A percentile compares a stretch with the other conserved stretches of the same genome.
Evolutionary conservation across 331 rosid species (phyloP).

Genomic region (Acacia concinna): DNA sequence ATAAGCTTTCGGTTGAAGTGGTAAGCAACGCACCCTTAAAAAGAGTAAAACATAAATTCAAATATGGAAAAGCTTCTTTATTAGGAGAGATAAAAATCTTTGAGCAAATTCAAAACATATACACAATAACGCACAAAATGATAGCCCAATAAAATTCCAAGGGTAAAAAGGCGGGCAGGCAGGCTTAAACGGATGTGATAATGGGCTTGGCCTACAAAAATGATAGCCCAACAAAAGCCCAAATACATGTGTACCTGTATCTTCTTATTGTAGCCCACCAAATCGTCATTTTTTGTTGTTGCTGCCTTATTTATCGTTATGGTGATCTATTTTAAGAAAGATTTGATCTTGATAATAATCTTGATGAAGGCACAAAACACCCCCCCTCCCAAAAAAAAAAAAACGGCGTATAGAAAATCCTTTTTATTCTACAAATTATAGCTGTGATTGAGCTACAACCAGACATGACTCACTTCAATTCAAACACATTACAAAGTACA

Average conservation of each 20-base stretch:
- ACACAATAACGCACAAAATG: no score
- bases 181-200: not conserved
- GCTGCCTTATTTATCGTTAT: not conserved
- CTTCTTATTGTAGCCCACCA: not conserved
- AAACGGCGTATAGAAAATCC: not conserved
- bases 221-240: not conserved
- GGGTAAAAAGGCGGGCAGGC: not conserved
- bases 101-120: no score
- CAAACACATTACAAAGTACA: conserved; percentile 15
- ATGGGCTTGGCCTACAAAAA: not conserved
- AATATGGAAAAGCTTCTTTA: no score
- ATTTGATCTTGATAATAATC: not conserved
- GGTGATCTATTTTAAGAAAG: not conserved
- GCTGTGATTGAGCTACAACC: conserved; percentile 6
- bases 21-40: no score
- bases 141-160: not conserved
- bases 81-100: no score
- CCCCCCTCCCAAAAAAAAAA: not conserved
- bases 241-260: not conserved
- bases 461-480: not conserved
- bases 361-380: not conserved
- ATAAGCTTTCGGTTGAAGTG: no score
- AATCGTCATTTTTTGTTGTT: not conserved
- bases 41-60: no score
- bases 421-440: not conserved